Evolutionary conservation across 257 asterid genomes (phyloP).

Genomic region (Nicotiana otophora): DNA sequence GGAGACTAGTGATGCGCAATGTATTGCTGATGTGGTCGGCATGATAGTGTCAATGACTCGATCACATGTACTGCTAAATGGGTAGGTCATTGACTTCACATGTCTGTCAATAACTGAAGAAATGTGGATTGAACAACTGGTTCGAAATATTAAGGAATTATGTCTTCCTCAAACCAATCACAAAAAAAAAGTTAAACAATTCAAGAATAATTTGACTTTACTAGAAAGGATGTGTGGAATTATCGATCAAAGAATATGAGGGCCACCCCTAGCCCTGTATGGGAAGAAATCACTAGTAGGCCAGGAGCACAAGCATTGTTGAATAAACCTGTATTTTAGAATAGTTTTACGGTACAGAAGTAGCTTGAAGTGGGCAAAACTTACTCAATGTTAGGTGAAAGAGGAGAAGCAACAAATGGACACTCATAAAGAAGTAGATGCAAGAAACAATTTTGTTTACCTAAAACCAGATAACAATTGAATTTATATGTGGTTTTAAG

Average conservation of each 20-base stretch:
- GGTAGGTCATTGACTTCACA: no score
- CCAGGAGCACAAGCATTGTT: not conserved
- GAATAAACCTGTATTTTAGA: not conserved
- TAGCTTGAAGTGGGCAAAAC: not conserved
- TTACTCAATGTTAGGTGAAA: not conserved
- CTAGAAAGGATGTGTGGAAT: not conserved
- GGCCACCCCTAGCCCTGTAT: not conserved
- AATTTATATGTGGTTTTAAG: no score
- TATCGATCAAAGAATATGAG: not conserved
- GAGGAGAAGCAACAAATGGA: not conserved
- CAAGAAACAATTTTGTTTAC: not conserved
- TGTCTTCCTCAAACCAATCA: not conserved
- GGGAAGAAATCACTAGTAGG: not conserved
- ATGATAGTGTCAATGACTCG: not conserved
- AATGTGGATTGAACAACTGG: not conserved
- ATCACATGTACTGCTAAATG: not conserved
- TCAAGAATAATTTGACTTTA: not conserved
- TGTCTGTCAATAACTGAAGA: no score
- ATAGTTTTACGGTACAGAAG: not conserved
- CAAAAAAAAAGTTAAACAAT: not conserved
- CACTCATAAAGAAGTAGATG: not conserved
- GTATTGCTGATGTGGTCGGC: not conserved
- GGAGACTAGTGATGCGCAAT: not conserved
- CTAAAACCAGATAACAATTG: no score
- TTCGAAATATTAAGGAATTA: not conserved